A percentile compares a stretch with the other conserved stretches of the same genome.
Evolutionary conservation across 129 eudicot genomes (phyloP).

Genomic region (Dittrichia graveolens): DNA sequence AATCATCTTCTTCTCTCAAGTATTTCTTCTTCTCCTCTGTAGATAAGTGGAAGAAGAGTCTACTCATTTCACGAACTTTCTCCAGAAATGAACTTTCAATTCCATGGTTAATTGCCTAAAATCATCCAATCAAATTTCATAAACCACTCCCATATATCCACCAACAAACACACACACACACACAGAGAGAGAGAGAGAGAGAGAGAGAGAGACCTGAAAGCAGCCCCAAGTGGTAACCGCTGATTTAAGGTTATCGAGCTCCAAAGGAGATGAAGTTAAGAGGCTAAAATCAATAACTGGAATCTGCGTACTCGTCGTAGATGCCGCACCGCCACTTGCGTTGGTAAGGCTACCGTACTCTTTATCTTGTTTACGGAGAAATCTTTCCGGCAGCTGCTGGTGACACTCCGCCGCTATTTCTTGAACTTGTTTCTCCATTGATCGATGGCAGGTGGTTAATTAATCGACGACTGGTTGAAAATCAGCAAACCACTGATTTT

Average conservation of each 20-base stretch:
- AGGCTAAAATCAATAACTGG: constrained; percentile 37
- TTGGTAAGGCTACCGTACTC: constrained; percentile 25
- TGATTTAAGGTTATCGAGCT: constrained; percentile 48
- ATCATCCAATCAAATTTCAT: neutral
- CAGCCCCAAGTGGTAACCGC: constrained; percentile 63
- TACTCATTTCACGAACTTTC: constrained; percentile 35
- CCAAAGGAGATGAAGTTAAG: constrained; percentile 31
- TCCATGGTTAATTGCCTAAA: constrained; percentile 59
- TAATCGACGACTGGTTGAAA: neutral
- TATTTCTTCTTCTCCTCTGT: constrained; percentile 51
- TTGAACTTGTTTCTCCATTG: constrained; percentile 31
- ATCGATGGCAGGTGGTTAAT: too few species aligned
- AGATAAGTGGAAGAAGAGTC: constrained; percentile 43
- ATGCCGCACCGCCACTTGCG: neutral
- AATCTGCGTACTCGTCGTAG: neutral
- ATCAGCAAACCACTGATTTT: neutral
- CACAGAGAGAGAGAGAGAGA: neutral
- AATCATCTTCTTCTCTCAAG: constrained; percentile 37
- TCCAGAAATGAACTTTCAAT: constrained; percentile 45
- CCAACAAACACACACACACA: neutral
- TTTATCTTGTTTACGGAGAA: constrained; percentile 25
- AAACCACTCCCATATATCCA: neutral
- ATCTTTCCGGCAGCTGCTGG: constrained; percentile 28
- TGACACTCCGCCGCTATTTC: constrained; percentile 32
- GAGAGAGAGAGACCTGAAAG: constrained; percentile 53